These are phyloP conservation scores for Boletus sp. DNA, from an alignment of 768 basidiomycete species.

Conservation along the genomic window DNA sequence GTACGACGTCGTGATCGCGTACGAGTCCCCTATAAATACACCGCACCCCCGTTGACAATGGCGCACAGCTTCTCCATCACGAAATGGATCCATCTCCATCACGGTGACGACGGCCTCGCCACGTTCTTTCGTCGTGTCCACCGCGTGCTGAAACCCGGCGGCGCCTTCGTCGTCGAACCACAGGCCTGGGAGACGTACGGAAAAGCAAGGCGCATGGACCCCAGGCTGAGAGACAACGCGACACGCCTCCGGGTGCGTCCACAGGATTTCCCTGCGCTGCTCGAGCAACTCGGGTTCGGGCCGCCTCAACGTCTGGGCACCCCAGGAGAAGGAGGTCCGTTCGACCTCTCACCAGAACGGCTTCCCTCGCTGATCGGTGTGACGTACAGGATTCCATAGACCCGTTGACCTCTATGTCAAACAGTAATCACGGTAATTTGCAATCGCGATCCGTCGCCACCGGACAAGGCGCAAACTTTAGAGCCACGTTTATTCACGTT, in stretches of 20 bases:
- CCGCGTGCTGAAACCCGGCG: conserved; percentile 55
- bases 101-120: conserved; percentile 69
- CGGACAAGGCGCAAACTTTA: too few species aligned
- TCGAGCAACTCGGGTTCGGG: conserved; percentile 64
- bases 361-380: conserved; percentile 1
- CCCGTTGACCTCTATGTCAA: conserved; percentile 65
- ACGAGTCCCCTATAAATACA: conserved; percentile 24
- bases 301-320: conserved; percentile 47
- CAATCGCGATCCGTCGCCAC: not conserved
- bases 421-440: conserved; percentile 8
- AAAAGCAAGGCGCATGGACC: conserved; percentile 70
- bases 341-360: not conserved
- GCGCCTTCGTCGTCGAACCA: conserved; percentile 75
- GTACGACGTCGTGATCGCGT: conserved; percentile 85
- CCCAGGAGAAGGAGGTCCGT: conserved; percentile 64
- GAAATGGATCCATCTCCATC: conserved; percentile 91
- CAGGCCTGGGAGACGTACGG: conserved; percentile 85
- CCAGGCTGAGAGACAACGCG: conserved; percentile 61
- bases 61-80: conserved; percentile 62
- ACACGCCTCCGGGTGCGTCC: conserved; percentile 59
- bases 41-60: too few species aligned
- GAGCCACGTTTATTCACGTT: too few species aligned
- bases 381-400: conserved; percentile 19
- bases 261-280: conserved; percentile 53
- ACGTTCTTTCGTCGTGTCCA: conserved; percentile 66